Evolutionary conservation across 2,329 filamentous ascomycete species (phyloP).

Genomic region (Dothistroma pini): DNA sequence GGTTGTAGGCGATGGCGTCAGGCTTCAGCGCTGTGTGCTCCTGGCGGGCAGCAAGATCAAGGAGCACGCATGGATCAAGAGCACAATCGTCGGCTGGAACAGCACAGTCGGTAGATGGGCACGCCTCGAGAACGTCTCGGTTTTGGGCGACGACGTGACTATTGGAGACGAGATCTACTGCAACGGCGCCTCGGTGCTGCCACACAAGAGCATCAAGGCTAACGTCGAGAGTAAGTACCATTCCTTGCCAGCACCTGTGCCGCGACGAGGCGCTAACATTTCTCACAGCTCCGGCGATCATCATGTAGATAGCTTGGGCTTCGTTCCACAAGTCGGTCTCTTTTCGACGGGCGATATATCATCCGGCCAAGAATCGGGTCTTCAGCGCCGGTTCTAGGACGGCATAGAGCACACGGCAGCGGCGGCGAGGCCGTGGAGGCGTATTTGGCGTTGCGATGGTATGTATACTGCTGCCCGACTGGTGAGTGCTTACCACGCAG

Average conservation of each 20-base stretch:
- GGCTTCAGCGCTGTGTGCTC: conserved; percentile 88
- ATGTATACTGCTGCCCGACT: not conserved
- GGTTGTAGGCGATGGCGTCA: conserved; percentile 87
- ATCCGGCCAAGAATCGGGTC: conserved; percentile 6
- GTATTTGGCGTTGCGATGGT: conserved; percentile 1
- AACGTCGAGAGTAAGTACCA: conserved; percentile 74
- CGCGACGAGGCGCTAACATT: conserved; percentile 10
- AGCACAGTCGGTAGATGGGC: conserved; percentile 94
- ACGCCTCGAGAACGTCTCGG: conserved; percentile 94
- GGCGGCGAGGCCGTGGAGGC: conserved; percentile 4
- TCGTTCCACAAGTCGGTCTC: not conserved
- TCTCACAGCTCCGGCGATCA: conserved; percentile 23
- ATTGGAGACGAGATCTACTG: conserved; percentile 99
- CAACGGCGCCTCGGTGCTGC: conserved; percentile 83
- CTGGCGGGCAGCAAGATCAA: conserved; percentile 90
- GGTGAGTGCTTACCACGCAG: not conserved
- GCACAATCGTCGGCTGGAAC: conserved; percentile 98
- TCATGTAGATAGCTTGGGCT: conserved; percentile 23
- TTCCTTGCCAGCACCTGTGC: not conserved
- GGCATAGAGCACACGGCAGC: conserved; percentile 5
- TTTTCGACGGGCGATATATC: not conserved
- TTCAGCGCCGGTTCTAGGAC: not conserved
- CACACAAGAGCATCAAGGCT: conserved; percentile 98
- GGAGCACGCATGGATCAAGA: conserved; percentile 99
- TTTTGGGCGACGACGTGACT: conserved; percentile 94